Evolutionary conservation across 2,329 filamentous ascomycete species (phyloP).

Genomic region (Fusarium marasasianum): DNA sequence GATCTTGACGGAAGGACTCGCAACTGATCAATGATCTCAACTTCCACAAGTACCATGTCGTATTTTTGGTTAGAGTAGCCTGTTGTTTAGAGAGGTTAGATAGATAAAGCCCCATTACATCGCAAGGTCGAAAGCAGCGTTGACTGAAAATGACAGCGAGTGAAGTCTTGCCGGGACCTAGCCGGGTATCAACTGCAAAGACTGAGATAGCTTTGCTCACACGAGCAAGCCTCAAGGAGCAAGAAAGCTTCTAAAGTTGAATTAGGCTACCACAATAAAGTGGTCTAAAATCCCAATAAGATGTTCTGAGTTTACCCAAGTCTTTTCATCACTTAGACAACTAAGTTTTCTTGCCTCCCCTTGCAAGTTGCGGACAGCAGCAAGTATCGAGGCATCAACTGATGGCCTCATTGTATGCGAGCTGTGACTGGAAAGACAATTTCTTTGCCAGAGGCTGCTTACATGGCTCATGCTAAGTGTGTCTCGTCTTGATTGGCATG

Average conservation of each 20-base stretch:
- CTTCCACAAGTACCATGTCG: neutral
- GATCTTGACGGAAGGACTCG: neutral
- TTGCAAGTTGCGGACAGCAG: neutral
- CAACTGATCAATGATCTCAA: neutral
- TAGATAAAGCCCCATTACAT: neutral
- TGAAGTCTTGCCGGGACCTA: neutral
- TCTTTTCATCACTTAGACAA: neutral
- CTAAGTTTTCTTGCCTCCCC: neutral
- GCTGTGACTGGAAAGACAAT: neutral
- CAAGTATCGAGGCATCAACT: neutral
- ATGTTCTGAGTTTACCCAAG: neutral
- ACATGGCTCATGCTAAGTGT: constrained; percentile 7
- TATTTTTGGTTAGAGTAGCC: neutral
- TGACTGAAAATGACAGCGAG: no score
- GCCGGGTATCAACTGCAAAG: neutral
- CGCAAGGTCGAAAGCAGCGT: neutral
- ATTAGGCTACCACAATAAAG: neutral
- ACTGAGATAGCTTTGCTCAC: neutral
- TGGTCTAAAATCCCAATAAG: neutral
- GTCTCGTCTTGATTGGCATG: constrained; percentile 30
- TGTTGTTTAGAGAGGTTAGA: neutral
- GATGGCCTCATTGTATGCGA: neutral
- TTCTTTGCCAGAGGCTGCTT: neutral
- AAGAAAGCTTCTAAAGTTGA: neutral
- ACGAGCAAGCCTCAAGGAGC: neutral